These are phyloP conservation scores for Exophiala spinifera DNA, from an alignment of 2,329 filamentous ascomycete genomes.

Conservation along the genomic window DNA sequence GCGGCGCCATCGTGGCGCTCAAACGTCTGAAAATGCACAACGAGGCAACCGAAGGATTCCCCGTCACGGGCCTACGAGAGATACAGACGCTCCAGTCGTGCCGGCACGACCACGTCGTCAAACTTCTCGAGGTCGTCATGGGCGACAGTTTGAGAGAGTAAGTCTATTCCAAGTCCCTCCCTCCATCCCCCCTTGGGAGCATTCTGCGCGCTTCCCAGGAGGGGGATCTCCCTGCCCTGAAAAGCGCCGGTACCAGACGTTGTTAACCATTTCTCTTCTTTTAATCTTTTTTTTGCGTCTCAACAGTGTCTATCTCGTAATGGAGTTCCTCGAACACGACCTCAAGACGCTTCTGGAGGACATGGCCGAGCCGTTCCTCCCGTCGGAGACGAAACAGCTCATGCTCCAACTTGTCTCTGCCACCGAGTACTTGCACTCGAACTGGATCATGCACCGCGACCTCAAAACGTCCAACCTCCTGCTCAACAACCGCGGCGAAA, in stretches of 20 bases:
- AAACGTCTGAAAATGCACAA: slow-evolving; percentile 91
- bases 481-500: slow-evolving; percentile 87
- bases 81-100: slow-evolving; percentile 86
- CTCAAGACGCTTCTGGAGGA: slow-evolving; percentile 89
- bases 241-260: slow-evolving; percentile 35
- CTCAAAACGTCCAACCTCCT: slow-evolving; percentile 92
- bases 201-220: slow-evolving; percentile 3
- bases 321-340: slow-evolving; percentile 97
- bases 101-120: slow-evolving; percentile 77
- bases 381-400: slow-evolving; percentile 88
- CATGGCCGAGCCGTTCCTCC: slow-evolving; percentile 89
- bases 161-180: slow-evolving; percentile 33
- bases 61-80: slow-evolving; percentile 88
- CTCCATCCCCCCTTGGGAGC: no score
- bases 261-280: slow-evolving; percentile 36
- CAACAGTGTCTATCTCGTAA: slow-evolving; percentile 80
- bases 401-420: slow-evolving; percentile 78
- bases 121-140: slow-evolving; percentile 78
- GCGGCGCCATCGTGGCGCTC: slow-evolving; percentile 79
- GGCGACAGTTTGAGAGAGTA: slow-evolving; percentile 62
- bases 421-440: slow-evolving; percentile 77
- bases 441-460: slow-evolving; percentile 91
- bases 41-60: slow-evolving; percentile 67
- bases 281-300: slow-evolving; percentile 31
- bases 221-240: no score